Percentiles rank a stretch among this genome's conserved stretches.
These are phyloP conservation scores for Panicum hallii DNA, from an alignment of 202 grass and related monocot genomes.

Conservation along the genomic window DNA sequence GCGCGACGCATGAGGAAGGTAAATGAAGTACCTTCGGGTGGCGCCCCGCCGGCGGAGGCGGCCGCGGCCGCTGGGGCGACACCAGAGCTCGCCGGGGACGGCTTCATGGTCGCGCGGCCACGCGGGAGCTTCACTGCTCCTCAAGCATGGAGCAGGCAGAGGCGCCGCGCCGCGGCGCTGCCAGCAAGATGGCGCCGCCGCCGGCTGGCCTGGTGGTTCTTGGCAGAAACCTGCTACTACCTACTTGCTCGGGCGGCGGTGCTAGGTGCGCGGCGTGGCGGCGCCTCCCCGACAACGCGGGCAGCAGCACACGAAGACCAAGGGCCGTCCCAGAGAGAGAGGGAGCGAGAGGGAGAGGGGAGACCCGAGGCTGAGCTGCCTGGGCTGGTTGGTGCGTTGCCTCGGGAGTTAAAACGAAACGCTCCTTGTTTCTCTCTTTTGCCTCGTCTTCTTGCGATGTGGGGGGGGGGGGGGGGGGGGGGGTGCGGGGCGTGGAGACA, in stretches of 20 bases:
- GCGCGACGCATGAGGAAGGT: background rate
- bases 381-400: slow-evolving; percentile 48
- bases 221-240: background rate
- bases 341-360: background rate
- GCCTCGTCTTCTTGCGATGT: slow-evolving; percentile 13
- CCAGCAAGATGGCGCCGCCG: slow-evolving; percentile 7
- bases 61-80: background rate
- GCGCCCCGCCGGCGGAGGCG: slow-evolving; percentile 11
- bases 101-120: slow-evolving; percentile 46
- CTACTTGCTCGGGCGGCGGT: slow-evolving; percentile 24
- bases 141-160: slow-evolving; percentile 34
- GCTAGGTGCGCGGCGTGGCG: slow-evolving; percentile 33
- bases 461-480: no score
- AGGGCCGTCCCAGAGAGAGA: slow-evolving; percentile 14
- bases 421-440: slow-evolving; percentile 25
- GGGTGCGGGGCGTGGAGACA: no score
- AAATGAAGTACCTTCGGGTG: slow-evolving; percentile 43
- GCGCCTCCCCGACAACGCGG: slow-evolving; percentile 37
- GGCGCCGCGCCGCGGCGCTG: background rate
- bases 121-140: slow-evolving; percentile 11
- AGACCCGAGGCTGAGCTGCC: background rate
- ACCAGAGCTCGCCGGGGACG: slow-evolving; percentile 42
- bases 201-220: slow-evolving; percentile 12
- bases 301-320: slow-evolving; percentile 43
- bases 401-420: slow-evolving; percentile 51